phyloP scores from a whole-genome alignment of 225 moss, liverwort and hornwort genomes.

The Bryoerythrophyllum caledonicum region DNA sequence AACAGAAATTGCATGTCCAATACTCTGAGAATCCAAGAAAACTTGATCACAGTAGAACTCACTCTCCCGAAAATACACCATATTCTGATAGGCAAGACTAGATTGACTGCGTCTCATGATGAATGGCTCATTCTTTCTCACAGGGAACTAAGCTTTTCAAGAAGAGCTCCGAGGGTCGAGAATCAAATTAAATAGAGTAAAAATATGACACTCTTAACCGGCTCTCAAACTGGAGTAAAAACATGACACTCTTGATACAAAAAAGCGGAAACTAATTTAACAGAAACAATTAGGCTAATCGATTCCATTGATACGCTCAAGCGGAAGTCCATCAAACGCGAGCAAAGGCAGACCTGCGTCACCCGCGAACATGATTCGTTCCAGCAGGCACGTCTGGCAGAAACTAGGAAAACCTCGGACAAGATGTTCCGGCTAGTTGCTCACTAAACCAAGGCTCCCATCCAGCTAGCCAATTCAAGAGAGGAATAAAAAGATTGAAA shows the following conservation, averaged over 20 bases:
- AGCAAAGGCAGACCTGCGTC: neutral
- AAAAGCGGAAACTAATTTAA: neutral
- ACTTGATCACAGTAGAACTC: neutral
- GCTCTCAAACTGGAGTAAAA: neutral
- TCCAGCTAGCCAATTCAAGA: neutral
- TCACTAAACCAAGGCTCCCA: neutral
- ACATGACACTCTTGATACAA: too few species aligned
- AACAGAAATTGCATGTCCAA: neutral
- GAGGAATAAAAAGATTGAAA: neutral
- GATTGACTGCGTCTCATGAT: neutral
- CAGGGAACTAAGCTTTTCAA: neutral
- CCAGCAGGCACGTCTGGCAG: too few species aligned
- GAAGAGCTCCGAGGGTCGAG: neutral
- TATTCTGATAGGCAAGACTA: neutral
- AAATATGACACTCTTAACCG: neutral
- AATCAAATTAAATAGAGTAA: neutral
- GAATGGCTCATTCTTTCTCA: neutral
- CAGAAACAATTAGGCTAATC: neutral
- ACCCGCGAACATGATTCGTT: neutral
- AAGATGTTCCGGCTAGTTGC: neutral
- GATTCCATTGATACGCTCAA: neutral
- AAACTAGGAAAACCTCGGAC: neutral
- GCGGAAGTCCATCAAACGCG: neutral
- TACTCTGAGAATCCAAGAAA: neutral
- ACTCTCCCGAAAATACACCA: neutral